phyloP scores from a whole-genome alignment of 2,329 filamentous ascomycete species.

The Diaporthe velutina region DNA sequence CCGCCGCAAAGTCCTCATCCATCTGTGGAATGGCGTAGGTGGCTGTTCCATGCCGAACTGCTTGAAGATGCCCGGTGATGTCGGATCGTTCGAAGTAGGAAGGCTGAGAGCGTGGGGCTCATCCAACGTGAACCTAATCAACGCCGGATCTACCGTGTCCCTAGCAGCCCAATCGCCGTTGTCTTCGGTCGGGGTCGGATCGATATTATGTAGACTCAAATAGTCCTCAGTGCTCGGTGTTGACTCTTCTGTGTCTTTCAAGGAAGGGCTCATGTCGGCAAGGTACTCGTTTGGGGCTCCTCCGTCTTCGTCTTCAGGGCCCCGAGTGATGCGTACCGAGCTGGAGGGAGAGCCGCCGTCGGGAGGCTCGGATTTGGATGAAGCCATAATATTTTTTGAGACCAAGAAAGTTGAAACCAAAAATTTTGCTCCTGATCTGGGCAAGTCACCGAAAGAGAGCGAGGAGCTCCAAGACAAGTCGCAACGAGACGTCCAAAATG shows the following conservation, averaged over 20 bases:
- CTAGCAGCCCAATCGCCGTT: constrained; percentile 34
- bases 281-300: background rate
- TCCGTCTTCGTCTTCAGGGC: background rate
- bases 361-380: constrained; percentile 28
- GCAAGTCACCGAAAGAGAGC: constrained; percentile 17
- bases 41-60: background rate
- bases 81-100: background rate
- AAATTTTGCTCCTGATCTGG: constrained; percentile 32
- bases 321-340: constrained; percentile 34
- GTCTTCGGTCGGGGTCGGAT: constrained; percentile 14
- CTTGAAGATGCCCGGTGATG: background rate
- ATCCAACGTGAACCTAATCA: constrained; percentile 38
- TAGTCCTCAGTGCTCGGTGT: background rate
- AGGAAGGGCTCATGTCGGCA: background rate
- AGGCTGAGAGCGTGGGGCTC: constrained; percentile 23
- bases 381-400: constrained; percentile 37
- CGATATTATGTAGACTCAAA: background rate
- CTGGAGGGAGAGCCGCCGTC: constrained; percentile 29
- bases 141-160: constrained; percentile 37
- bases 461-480: constrained; percentile 28
- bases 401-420: constrained; percentile 34
- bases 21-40: constrained; percentile 73
- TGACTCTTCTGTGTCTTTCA: background rate
- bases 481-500: constrained; percentile 36
- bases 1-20: constrained; percentile 78